These are phyloP conservation scores for Fusarium fujikuroi DNA, from an alignment of 2,329 filamentous ascomycete species.

Conservation along the genomic window DNA sequence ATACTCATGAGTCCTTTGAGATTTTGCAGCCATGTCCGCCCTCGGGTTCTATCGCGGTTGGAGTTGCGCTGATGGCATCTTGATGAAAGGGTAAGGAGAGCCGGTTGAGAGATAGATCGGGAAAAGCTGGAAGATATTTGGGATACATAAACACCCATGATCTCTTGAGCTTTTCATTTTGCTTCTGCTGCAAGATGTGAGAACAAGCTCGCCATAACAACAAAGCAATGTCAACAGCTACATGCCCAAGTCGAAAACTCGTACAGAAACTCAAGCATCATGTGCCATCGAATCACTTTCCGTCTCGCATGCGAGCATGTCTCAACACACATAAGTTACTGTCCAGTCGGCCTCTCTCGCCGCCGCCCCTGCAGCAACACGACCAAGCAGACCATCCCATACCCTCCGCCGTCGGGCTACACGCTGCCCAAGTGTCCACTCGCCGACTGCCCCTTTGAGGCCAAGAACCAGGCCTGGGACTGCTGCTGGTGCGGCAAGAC, in stretches of 20 bases:
- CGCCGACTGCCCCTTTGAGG: slow-evolving; percentile 61
- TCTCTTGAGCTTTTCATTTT: neutral
- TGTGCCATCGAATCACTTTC: slow-evolving; percentile 63
- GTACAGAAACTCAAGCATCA: slow-evolving; percentile 38
- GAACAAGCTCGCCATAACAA: neutral
- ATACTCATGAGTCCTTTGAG: slow-evolving; percentile 3
- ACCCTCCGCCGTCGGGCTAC: slow-evolving; percentile 60
- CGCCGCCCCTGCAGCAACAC: slow-evolving; percentile 57
- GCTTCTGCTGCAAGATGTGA: neutral
- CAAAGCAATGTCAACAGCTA: neutral
- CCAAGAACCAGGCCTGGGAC: slow-evolving; percentile 62
- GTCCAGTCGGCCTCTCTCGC: slow-evolving; percentile 53
- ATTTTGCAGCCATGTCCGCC: slow-evolving; percentile 34
- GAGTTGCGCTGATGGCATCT: slow-evolving; percentile 21
- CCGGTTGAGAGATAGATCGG: neutral
- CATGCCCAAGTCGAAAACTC: neutral
- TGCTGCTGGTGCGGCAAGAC: slow-evolving; percentile 67
- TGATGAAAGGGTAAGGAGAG: slow-evolving; percentile 4
- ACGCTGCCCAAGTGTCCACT: slow-evolving; percentile 57
- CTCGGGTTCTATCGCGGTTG: slow-evolving; percentile 31
- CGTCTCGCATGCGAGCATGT: slow-evolving; percentile 64
- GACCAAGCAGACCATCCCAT: slow-evolving; percentile 56
- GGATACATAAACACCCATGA: slow-evolving; percentile 25
- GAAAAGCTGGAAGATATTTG: neutral
- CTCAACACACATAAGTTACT: slow-evolving; percentile 57